A percentile compares a stretch with the other conserved stretches of the same genome.
Evolutionary conservation across 2,329 filamentous ascomycete genomes (phyloP).

Genomic region (Calycina marina): DNA sequence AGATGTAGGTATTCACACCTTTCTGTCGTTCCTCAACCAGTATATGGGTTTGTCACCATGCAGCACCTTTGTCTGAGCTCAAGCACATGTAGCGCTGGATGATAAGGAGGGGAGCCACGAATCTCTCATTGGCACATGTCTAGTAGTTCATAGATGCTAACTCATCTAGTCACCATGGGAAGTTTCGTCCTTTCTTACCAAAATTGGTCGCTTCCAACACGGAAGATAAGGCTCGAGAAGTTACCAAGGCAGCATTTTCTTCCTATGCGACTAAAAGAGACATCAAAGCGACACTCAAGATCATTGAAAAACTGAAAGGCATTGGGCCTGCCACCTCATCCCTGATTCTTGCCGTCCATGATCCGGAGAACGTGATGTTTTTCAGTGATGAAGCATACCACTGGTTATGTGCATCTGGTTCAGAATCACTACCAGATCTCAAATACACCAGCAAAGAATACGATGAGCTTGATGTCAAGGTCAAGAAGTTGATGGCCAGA

Average conservation of each 20-base stretch:
- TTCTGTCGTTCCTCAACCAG: conserved; percentile 4
- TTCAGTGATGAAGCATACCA: conserved; percentile 70
- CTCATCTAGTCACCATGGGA: conserved; percentile 33
- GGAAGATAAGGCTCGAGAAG: conserved; percentile 28
- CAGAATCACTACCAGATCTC: no score
- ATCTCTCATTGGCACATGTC: no score
- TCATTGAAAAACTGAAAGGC: conserved; percentile 49
- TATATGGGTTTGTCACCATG: conserved; percentile 5
- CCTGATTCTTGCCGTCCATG: conserved; percentile 52
- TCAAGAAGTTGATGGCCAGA: conserved; percentile 29
- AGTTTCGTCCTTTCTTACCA: conserved; percentile 45
- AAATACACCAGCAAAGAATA: conserved; percentile 61
- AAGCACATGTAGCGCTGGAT: no score
- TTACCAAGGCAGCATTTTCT: conserved; percentile 37
- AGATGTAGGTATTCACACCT: conserved; percentile 38
- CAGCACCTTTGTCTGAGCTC: no score
- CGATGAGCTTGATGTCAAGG: conserved; percentile 32
- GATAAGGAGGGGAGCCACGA: no score
- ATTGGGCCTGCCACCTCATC: conserved; percentile 71
- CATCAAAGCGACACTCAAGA: conserved; percentile 31
- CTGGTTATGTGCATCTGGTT: conserved; percentile 38
- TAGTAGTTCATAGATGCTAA: no score
- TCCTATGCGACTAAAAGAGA: conserved; percentile 27
- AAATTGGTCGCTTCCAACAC: conserved; percentile 42
- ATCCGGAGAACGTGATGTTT: conserved; percentile 47